Evolutionary conservation across 192 early-diverging fungal genomes (phyloP).

Genomic region (Phycomyces nitens): DNA sequence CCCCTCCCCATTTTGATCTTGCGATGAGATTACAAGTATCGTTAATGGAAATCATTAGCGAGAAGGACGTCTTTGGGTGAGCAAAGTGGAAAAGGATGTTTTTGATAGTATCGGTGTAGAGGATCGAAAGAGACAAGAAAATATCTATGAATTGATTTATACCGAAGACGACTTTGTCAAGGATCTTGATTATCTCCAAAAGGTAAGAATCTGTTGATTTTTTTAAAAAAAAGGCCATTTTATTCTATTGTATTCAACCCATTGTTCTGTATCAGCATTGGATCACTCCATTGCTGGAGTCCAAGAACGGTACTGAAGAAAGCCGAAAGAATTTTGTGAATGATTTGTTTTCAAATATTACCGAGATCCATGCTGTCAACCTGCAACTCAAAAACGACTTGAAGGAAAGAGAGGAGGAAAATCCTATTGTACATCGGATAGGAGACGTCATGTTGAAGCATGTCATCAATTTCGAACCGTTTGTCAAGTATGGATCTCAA

Average conservation of each 20-base stretch:
- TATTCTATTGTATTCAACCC: not conserved
- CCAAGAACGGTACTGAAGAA: slow-evolving; percentile 58
- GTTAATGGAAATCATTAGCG: slow-evolving; percentile 19
- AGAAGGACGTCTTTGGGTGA: slow-evolving; percentile 80
- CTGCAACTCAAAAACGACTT: slow-evolving; percentile 55
- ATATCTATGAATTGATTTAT: slow-evolving; percentile 89
- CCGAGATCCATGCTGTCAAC: slow-evolving; percentile 64
- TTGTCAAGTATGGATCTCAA: slow-evolving; percentile 83
- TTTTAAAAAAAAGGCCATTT: no score
- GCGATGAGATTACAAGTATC: no score
- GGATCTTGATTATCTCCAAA: slow-evolving; percentile 77
- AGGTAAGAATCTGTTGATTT: no score
- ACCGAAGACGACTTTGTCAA: slow-evolving; percentile 91
- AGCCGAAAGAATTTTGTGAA: slow-evolving; percentile 51
- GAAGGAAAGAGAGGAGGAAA: slow-evolving; percentile 57
- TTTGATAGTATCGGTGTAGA: slow-evolving; percentile 63
- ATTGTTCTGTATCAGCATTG: slow-evolving; percentile 37
- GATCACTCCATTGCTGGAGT: slow-evolving; percentile 60
- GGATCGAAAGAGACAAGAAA: slow-evolving; percentile 89
- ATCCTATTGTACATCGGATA: slow-evolving; percentile 69
- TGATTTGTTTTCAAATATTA: slow-evolving; percentile 77
- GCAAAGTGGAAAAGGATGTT: slow-evolving; percentile 73
- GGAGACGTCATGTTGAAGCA: slow-evolving; percentile 82
- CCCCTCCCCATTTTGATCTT: not conserved
- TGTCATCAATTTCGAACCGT: slow-evolving; percentile 70